phyloP scores from a whole-genome alignment of 331 rosid genomes.

The Malus hybrid region DNA sequence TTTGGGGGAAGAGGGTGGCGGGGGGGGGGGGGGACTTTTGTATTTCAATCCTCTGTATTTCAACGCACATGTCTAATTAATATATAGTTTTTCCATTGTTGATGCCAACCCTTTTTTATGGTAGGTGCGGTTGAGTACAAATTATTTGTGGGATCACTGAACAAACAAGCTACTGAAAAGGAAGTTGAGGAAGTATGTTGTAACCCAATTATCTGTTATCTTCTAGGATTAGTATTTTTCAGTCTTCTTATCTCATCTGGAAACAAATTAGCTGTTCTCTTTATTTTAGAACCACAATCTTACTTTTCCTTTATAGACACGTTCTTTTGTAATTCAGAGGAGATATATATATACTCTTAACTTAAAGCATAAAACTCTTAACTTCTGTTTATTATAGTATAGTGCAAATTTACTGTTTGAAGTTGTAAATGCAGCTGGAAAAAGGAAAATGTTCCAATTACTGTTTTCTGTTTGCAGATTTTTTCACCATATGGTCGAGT shows the following conservation, averaged over 20 bases:
- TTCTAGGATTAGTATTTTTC: background rate
- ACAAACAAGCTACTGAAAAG: slow-evolving; percentile 77
- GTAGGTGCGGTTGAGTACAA: slow-evolving; percentile 96
- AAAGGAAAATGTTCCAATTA: slow-evolving; percentile 12
- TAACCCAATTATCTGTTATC: slow-evolving; percentile 15
- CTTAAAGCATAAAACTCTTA: background rate
- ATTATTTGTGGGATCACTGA: slow-evolving; percentile 89
- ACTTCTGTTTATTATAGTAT: background rate
- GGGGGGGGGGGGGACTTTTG: slow-evolving; percentile 1
- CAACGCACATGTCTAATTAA: background rate
- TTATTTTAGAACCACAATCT: slow-evolving; percentile 1
- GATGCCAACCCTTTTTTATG: slow-evolving; percentile 16
- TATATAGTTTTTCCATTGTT: slow-evolving; percentile 20
- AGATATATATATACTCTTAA: background rate
- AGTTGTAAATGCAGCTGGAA: background rate
- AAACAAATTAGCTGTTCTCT: background rate
- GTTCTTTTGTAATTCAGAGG: background rate
- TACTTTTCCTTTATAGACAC: background rate
- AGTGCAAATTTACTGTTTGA: background rate
- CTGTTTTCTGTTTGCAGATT: slow-evolving; percentile 47
- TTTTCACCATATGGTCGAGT: slow-evolving; percentile 82
- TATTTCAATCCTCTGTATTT: background rate
- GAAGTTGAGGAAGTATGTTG: slow-evolving; percentile 88
- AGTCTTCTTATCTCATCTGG: slow-evolving; percentile 1
- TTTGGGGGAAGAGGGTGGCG: too few species aligned